Conservation (phyloP, 108 stramenopile genomes). For the Cyclotella kingstonii region DNA sequence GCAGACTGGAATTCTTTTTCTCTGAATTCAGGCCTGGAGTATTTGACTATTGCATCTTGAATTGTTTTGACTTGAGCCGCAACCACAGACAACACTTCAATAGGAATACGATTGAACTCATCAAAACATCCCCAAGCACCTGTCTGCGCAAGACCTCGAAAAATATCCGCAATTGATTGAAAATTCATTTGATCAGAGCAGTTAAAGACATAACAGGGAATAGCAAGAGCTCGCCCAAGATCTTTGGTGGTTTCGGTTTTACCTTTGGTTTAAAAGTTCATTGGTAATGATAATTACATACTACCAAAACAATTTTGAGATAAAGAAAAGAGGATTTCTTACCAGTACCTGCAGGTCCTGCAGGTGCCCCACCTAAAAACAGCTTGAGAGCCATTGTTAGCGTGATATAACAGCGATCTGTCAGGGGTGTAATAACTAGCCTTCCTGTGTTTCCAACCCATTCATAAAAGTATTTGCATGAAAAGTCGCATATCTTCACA, state of each 20-base stretch:
- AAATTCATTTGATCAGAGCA: slow-evolving; percentile 95
- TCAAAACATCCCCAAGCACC: slow-evolving; percentile 95
- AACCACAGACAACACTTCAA: slow-evolving; percentile 91
- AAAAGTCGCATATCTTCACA: slow-evolving; percentile 85
- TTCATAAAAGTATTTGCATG: slow-evolving; percentile 92
- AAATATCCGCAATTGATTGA: slow-evolving; percentile 90
- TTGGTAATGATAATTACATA: too few species aligned
- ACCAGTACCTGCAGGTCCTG: slow-evolving; percentile 87
- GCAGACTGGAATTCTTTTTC: slow-evolving; percentile 75
- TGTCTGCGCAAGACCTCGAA: slow-evolving; percentile 87
- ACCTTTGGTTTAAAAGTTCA: too few species aligned
- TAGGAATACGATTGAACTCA: slow-evolving; percentile 92
- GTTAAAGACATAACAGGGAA: slow-evolving; percentile 93
- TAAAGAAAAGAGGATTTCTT: too few species aligned
- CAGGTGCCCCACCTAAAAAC: slow-evolving; percentile 89
- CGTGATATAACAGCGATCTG: slow-evolving; percentile 93
- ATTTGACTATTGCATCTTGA: slow-evolving; percentile 87
- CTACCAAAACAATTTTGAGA: background rate
- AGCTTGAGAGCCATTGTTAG: slow-evolving; percentile 90
- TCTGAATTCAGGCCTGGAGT: slow-evolving; percentile 74
- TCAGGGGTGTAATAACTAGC: slow-evolving; percentile 89
- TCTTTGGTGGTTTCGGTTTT: slow-evolving; percentile 93
- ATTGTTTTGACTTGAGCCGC: slow-evolving; percentile 91
- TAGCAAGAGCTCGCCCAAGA: slow-evolving; percentile 81
- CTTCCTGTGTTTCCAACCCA: slow-evolving; percentile 91